Percentiles rank a stretch among this genome's conserved stretches.
Evolutionary conservation across 768 basidiomycete species (phyloP).

Genomic region (Tylopilus rubrobrunneus): DNA sequence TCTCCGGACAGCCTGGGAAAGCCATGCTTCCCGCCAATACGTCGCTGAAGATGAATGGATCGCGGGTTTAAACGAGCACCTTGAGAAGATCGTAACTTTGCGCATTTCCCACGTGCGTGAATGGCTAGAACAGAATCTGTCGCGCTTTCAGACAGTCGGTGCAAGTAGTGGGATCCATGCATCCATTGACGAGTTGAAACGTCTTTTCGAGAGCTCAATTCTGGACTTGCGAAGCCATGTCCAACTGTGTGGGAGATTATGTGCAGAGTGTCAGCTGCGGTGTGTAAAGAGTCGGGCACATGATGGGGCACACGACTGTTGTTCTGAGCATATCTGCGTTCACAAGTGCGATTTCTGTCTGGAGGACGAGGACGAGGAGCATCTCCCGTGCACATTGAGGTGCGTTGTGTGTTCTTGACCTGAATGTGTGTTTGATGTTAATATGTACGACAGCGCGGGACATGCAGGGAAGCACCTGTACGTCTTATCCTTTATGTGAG

Average conservation of each 20-base stretch:
- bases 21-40: conserved; percentile 18
- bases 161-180: conserved; percentile 28
- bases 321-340: conserved; percentile 45
- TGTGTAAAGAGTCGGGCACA: conserved; percentile 49
- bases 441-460: conserved; percentile 42
- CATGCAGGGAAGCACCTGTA: conserved; percentile 56
- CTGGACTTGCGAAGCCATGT: conserved; percentile 45
- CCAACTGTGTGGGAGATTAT: conserved; percentile 48
- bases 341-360: conserved; percentile 40
- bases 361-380: conserved; percentile 27
- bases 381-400: conserved; percentile 43
- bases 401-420: conserved; percentile 27
- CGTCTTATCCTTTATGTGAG: background rate
- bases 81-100: conserved; percentile 37
- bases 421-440: background rate
- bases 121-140: conserved; percentile 51
- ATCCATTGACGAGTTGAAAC: conserved; percentile 41
- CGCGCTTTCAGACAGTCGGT: conserved; percentile 38
- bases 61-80: conserved; percentile 32
- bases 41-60: conserved; percentile 36
- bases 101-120: conserved; percentile 46
- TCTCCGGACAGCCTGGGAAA: conserved; percentile 20
- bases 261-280: conserved; percentile 43
- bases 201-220: conserved; percentile 39
- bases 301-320: conserved; percentile 45